A percentile compares a stretch with the other conserved stretches of the same genome.
These are phyloP conservation scores for Rhizophora mangle DNA, from an alignment of 345 rosid species.

Conservation along the genomic window DNA sequence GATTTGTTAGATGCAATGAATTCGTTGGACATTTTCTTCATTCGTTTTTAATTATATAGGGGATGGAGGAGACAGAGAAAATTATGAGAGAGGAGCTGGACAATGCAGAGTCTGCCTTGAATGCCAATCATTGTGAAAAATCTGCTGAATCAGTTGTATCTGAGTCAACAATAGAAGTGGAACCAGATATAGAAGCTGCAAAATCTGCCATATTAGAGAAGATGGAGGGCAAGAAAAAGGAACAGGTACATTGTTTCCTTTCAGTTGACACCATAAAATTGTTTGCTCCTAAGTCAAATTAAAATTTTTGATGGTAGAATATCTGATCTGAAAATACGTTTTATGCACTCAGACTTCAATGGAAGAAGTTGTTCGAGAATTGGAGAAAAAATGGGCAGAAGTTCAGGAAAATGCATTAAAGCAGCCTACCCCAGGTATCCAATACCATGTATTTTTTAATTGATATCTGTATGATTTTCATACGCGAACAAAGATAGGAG, in stretches of 20 bases:
- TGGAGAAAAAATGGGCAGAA: conserved; percentile 68
- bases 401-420: conserved; percentile 65
- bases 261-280: conserved; percentile 11
- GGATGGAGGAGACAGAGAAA: conserved; percentile 59
- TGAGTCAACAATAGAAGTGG: conserved; percentile 33
- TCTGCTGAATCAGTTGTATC: conserved; percentile 32
- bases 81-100: conserved; percentile 52
- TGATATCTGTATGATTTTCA: background rate
- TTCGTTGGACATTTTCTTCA: background rate
- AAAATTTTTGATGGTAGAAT: background rate
- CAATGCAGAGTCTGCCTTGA: conserved; percentile 34
- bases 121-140: conserved; percentile 29
- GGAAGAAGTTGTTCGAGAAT: conserved; percentile 63
- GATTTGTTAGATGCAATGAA: background rate
- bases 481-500: too few species aligned
- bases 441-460: background rate
- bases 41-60: conserved; percentile 34
- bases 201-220: conserved; percentile 47
- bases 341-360: conserved; percentile 55
- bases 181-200: conserved; percentile 38
- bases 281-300: background rate
- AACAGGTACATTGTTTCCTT: conserved; percentile 44
- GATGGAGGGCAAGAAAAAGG: conserved; percentile 69
- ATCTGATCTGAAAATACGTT: conserved; percentile 13
- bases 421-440: conserved; percentile 82